A percentile compares a stretch with the other conserved stretches of the same genome.
Evolutionary conservation across 192 early-diverging fungal species (phyloP).

Genomic region (Backusella circina): DNA sequence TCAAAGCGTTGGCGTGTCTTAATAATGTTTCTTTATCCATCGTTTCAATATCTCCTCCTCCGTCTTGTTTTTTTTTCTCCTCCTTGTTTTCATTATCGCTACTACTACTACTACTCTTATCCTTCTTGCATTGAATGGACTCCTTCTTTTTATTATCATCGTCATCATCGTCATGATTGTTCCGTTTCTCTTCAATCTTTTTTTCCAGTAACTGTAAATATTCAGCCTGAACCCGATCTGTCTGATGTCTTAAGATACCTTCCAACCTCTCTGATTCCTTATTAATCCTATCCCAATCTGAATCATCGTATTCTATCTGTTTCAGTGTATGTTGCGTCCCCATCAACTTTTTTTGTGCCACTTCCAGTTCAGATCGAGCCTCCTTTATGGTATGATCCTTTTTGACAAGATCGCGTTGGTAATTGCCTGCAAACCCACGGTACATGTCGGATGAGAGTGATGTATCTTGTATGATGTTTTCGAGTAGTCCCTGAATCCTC

Average conservation of each 20-base stretch:
- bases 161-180: background rate
- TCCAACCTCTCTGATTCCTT: slow-evolving; percentile 24
- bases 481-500: background rate
- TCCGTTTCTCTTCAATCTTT: background rate
- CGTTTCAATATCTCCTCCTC: slow-evolving; percentile 1
- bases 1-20: slow-evolving; percentile 12
- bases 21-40: slow-evolving; percentile 24
- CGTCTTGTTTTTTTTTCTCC: background rate
- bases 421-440: slow-evolving; percentile 40
- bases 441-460: slow-evolving; percentile 37
- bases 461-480: background rate
- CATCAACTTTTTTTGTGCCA: slow-evolving; percentile 27
- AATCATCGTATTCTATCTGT: slow-evolving; percentile 23
- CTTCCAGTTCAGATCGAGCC: slow-evolving; percentile 26
- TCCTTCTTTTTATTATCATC: background rate
- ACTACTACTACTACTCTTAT: background rate
- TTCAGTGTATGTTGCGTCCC: slow-evolving; percentile 31
- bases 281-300: slow-evolving; percentile 25
- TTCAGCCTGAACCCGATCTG: slow-evolving; percentile 25
- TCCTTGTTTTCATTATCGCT: slow-evolving; percentile 25
- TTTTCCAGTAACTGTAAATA: background rate
- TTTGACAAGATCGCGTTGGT: slow-evolving; percentile 39
- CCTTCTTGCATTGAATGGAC: background rate
- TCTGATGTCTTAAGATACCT: slow-evolving; percentile 24
- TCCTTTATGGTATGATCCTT: slow-evolving; percentile 43